Base-by-base conservation (phyloP, 345 rosid species). In the Hibiscus syriacus region DNA sequence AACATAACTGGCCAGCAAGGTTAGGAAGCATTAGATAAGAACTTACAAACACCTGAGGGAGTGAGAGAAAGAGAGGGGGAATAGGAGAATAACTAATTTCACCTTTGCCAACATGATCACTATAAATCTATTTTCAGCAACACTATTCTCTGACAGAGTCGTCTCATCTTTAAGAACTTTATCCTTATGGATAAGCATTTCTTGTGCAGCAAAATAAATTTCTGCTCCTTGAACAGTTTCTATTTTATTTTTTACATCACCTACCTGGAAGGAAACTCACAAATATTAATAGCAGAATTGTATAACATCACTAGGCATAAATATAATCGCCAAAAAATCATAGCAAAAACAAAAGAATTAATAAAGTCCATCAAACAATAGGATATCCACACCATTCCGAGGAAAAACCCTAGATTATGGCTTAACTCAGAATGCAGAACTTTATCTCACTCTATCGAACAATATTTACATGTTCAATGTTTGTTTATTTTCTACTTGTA, bases 101-200 rank as follows among this genome's bases (percentile, higher is more conserved):
- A n/a, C n/a, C n/a, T n/a, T n/a, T n/a, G n/a, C n/a, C n/a, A n/a
- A n/a, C n/a, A n/a, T n/a, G n/a, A n/a, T n/a, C n/a, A n/a, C n/a
- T n/a, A n/a, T n/a, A n/a, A n/a, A n/a, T n/a, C n/a, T n/a, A n/a
- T n/a, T n/a, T n/a, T n/a, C n/a, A n/a, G n/a, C n/a, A n/a, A n/a
- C n/a, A n/a, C n/a, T n/a, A n/a, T n/a, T n/a, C n/a, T n/a, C n/a
- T n/a, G n/a, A n/a, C n/a, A n/a, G n/a, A n/a, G n/a, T n/a, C 6
- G 92, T 84, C 75, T 75, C 70, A 68, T 92, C 96, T 66, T 80
- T 83, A 39, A 92, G 95, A 39, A 92, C 92, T 73, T 84, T 90
- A 32, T 95, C 96, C 76, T 90, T 92, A 74, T 88, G 56, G 71
- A 92, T 90, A 53, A 92, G 95, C 92, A 92, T 86, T 70, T 70